Base-by-base conservation (phyloP, 73 alveolate species). In the Diophrys sp. region DNA sequence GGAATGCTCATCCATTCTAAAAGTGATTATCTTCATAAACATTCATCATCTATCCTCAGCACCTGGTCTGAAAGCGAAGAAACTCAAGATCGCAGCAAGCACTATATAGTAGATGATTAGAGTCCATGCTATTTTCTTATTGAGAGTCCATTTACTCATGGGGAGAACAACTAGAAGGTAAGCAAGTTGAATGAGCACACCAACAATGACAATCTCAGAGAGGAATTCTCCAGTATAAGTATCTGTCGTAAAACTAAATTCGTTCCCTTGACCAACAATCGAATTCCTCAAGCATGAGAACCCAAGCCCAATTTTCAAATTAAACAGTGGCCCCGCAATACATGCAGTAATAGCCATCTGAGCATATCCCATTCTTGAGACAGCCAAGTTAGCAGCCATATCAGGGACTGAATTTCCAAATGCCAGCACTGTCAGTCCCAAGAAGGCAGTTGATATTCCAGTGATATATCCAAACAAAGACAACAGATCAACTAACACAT, bases 321-420 rank as follows among this genome's bases (percentile, higher is more conserved):
- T 97, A 80, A 97, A 96, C 18, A 97, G 79, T 23, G 98, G 97
- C 54, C 99, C 99, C 0, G 99, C 98, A 68, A 95, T 95, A 74
- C 98, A 97, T 33, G 98, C 99, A 29, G 99, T 93, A 28, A 97
- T 55, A n/a, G 99, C 99, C 99, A 96, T 97, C 78, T 91, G 95
- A 18, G 97, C 97, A 79, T 91, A 87, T 31, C 99, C 99, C 80
- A 89, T 89, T 75, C 84, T 90, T 1, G 99, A 97, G 67, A 97
- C 78, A 54, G 97, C 87, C 23, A 96, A 87, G 82, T 96, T 95
- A 14, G 97, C 96, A 70, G 92, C 75, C 80, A 96, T 91, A 87
- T 97, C 99, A 30, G 98, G 96, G 18, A 96, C 82, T 32, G 99
- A 95, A 87, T 97, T 97, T 30, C 99, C 99, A 93, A 92, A 95